Percentiles rank a stretch among this genome's conserved stretches.
phyloP scores from a whole-genome alignment of 176 grass and related monocot species.

The Leersia perrieri region DNA sequence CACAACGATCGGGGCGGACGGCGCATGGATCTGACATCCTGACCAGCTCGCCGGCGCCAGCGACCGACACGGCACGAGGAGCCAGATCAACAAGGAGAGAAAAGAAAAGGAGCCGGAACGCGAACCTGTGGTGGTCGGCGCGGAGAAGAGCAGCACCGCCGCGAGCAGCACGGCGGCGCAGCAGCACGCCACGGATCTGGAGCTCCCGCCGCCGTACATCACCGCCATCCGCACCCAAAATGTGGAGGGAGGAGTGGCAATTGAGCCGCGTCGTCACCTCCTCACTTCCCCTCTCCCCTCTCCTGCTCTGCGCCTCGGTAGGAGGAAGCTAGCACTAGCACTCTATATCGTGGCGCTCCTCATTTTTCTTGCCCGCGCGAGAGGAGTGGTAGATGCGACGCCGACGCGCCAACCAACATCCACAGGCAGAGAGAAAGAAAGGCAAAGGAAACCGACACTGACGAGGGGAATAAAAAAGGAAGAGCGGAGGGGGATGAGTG shows the following conservation, averaged over 20 bases:
- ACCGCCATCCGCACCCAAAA: conserved; percentile 44
- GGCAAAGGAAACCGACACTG: conserved; percentile 24
- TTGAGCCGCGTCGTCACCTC: conserved; percentile 19
- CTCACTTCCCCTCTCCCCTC: background rate
- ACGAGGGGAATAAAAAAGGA: background rate
- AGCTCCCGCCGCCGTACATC: conserved; percentile 9
- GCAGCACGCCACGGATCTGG: conserved; percentile 46
- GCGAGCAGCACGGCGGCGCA: conserved; percentile 46
- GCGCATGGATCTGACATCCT: conserved; percentile 19
- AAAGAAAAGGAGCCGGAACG: background rate
- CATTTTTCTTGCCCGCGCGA: conserved; percentile 4
- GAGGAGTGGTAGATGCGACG: background rate
- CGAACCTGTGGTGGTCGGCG: conserved; percentile 55
- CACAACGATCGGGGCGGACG: conserved; percentile 18
- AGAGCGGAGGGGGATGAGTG: too few species aligned
- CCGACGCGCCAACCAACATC: conserved; percentile 38
- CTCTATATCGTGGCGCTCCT: conserved; percentile 5
- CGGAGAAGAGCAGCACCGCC: conserved; percentile 46
- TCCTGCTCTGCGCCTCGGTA: conserved; percentile 15
- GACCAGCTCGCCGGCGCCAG: background rate
- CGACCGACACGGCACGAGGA: background rate
- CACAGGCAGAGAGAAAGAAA: too few species aligned
- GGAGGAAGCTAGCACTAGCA: background rate
- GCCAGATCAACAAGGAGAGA: background rate
- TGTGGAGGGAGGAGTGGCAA: background rate